Conservation (phyloP, 345 rosid genomes). For the Luvunga scandens region DNA sequence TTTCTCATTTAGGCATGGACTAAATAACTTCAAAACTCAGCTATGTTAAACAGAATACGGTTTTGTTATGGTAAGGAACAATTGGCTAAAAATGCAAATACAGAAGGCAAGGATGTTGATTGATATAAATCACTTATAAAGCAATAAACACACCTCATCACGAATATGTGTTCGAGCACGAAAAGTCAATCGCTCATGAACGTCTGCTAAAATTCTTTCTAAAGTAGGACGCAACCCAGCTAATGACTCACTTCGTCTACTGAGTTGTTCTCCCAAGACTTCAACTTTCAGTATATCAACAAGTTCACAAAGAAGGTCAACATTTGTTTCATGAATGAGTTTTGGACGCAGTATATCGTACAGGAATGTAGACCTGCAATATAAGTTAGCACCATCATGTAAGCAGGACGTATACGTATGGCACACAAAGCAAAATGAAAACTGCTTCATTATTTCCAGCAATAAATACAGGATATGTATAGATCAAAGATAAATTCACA, state of each 20-base stretch:
- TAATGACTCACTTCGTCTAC: constrained; percentile 70
- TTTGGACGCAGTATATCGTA: constrained; percentile 94
- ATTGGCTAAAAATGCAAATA: not conserved
- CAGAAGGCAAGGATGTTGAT: not conserved
- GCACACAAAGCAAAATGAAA: not conserved
- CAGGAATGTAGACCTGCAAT: constrained; percentile 76
- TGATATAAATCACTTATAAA: not conserved
- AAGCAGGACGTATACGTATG: not conserved
- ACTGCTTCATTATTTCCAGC: not conserved
- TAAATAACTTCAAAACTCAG: not conserved
- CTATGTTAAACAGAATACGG: not conserved
- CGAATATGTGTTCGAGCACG: constrained; percentile 95
- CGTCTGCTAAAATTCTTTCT: constrained; percentile 88
- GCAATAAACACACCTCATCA: constrained; percentile 64
- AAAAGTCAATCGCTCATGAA: constrained; percentile 89
- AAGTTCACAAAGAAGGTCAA: constrained; percentile 93
- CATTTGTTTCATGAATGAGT: constrained; percentile 82
- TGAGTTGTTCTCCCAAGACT: constrained; percentile 85
- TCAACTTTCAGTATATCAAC: constrained; percentile 93
- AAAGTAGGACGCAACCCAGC: constrained; percentile 88
- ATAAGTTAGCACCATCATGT: not conserved
- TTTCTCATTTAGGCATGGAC: not conserved
- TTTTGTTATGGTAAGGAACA: not conserved
- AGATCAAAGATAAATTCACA: not conserved
- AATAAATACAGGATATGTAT: not conserved